phyloP scores from a whole-genome alignment of 805 yeast genomes.

The Candida dajiaensis region DNA sequence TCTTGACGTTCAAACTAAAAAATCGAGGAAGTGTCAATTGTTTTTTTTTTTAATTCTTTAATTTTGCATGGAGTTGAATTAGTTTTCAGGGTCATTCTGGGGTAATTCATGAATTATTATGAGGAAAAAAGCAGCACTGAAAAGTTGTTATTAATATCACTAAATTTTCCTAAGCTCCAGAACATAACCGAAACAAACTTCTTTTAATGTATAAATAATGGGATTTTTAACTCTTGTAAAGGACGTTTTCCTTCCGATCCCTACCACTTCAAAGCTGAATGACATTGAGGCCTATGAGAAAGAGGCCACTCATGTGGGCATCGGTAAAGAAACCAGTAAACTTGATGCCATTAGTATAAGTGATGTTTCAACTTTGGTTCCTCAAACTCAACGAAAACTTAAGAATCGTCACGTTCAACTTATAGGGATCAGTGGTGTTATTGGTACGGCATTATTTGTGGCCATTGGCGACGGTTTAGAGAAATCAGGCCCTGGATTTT shows the following conservation, averaged over 20 bases:
- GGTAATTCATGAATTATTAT: too few relatives aligned
- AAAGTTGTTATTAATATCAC: too few relatives aligned
- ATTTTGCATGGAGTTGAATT: too few relatives aligned
- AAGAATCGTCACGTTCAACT: conserved; percentile 70
- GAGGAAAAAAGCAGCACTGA: not conserved
- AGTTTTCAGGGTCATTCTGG: too few relatives aligned
- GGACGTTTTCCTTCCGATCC: conserved; percentile 19
- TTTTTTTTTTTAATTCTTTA: too few relatives aligned
- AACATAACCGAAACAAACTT: too few relatives aligned
- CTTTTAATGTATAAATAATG: not conserved
- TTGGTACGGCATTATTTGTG: conserved; percentile 76
- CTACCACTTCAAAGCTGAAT: not conserved
- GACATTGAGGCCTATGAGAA: not conserved
- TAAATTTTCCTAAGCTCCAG: too few relatives aligned
- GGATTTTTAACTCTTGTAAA: conserved; percentile 3
- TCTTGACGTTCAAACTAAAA: too few relatives aligned
- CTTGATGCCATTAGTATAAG: conserved; percentile 2
- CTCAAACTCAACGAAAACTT: conserved; percentile 42
- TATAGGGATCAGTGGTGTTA: conserved; percentile 76
- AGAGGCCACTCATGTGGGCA: not conserved
- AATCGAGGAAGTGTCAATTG: too few relatives aligned
- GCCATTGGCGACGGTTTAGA: conserved; percentile 60
- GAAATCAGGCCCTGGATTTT: conserved; percentile 64
- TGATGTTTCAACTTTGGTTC: conserved; percentile 17
- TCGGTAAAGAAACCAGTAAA: not conserved